A percentile compares a stretch with the other conserved stretches of the same genome.
These are phyloP conservation scores for Geotrichum aggregatum DNA, from an alignment of 1,139 yeast genomes.

Conservation along the genomic window DNA sequence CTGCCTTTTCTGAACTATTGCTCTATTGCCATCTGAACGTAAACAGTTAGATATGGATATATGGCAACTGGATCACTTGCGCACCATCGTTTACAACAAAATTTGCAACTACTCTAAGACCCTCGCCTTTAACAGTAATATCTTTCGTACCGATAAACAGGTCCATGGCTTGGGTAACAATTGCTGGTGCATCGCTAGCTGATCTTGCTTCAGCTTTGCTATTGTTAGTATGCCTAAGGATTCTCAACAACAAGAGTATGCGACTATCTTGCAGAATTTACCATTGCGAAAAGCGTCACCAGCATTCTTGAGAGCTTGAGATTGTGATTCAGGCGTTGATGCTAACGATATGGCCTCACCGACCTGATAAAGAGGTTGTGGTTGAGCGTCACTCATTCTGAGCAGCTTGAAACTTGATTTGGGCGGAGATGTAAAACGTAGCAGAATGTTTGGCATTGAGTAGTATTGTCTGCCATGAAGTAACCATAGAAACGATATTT, in stretches of 20 bases:
- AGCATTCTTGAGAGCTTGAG: background rate
- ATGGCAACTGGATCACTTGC: slow-evolving; percentile 4
- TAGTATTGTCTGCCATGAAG: too few species aligned
- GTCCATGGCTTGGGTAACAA: slow-evolving; percentile 13
- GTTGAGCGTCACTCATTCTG: background rate
- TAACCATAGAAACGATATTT: too few species aligned
- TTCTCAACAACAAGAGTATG: too few species aligned
- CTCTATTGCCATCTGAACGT: slow-evolving; percentile 20
- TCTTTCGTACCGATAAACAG: background rate
- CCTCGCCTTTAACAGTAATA: background rate
- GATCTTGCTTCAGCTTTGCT: slow-evolving; percentile 9
- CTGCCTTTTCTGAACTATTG: slow-evolving; percentile 10
- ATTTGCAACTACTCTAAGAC: slow-evolving; percentile 26
- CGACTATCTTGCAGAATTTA: background rate
- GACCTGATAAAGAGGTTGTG: background rate
- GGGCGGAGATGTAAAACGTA: too few species aligned
- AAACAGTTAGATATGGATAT: background rate
- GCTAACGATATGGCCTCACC: background rate
- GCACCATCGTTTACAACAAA: slow-evolving; percentile 25
- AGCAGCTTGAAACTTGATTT: background rate
- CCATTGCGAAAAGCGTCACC: slow-evolving; percentile 13
- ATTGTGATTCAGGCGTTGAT: background rate
- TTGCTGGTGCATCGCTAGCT: background rate
- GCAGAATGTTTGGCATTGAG: too few species aligned
- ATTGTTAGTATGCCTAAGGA: background rate